Percentiles rank a stretch among this genome's conserved stretches.
phyloP scores from a whole-genome alignment of 305 asterid genomes.

The Fraxinus floribunda region DNA sequence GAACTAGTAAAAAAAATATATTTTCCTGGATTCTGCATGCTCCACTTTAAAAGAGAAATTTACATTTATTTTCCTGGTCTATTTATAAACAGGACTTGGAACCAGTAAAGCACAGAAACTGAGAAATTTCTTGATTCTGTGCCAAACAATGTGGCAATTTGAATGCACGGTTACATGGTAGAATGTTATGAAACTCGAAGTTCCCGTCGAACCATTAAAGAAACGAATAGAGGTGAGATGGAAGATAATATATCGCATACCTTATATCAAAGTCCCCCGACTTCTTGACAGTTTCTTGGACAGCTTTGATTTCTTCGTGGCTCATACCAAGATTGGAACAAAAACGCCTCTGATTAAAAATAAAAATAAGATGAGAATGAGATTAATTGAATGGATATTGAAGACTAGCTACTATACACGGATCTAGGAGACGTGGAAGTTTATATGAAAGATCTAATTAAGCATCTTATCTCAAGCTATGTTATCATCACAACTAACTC shows the following conservation, averaged over 20 bases:
- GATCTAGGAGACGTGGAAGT: neutral
- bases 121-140: neutral
- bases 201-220: neutral
- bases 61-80: neutral
- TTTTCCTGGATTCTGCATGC: neutral
- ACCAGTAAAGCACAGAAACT: neutral
- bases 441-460: neutral
- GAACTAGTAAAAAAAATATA: neutral
- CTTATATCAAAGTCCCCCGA: constrained; percentile 80
- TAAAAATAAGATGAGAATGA: constrained; percentile 9
- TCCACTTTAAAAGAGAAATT: neutral
- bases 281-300: constrained; percentile 82
- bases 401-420: neutral
- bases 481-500: neutral
- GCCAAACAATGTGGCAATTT: constrained; percentile 6
- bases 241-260: constrained; percentile 32
- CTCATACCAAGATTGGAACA: constrained; percentile 90
- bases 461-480: neutral
- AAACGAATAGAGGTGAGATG: neutral
- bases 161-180: neutral
- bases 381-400: neutral
- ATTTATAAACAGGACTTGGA: neutral
- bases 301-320: constrained; percentile 78
- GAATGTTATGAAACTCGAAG: neutral
- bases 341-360: constrained; percentile 64